Percentiles rank a stretch among this genome's conserved stretches.
These are phyloP conservation scores for Carex littledalei DNA, from an alignment of 176 grass and related monocot species.

Conservation along the genomic window DNA sequence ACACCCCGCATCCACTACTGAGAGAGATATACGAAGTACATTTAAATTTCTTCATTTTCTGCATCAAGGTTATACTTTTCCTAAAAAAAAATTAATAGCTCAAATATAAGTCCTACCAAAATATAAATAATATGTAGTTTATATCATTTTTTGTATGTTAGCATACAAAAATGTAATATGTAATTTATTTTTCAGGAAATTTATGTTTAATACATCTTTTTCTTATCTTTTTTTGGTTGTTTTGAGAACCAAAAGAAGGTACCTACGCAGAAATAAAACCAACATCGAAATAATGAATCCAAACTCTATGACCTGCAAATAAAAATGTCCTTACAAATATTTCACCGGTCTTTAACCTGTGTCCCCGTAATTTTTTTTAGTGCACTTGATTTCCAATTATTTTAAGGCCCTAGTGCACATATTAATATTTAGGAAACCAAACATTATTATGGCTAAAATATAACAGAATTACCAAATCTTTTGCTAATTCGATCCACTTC, in stretches of 20 bases:
- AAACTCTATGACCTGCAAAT: background rate
- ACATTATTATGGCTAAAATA: background rate
- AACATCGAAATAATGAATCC: background rate
- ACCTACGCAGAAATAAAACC: background rate
- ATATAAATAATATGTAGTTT: background rate
- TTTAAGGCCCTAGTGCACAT: background rate
- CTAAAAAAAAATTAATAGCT: background rate
- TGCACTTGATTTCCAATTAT: background rate
- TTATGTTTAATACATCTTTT: background rate
- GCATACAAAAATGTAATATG: too few species aligned
- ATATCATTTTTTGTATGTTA: too few species aligned
- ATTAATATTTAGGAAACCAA: background rate
- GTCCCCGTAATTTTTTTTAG: background rate
- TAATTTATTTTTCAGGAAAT: too few species aligned
- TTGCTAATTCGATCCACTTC: conserved; percentile 1
- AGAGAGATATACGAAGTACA: background rate
- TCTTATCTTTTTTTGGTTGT: background rate
- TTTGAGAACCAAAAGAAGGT: background rate
- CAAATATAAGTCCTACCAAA: background rate
- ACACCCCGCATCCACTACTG: too few species aligned
- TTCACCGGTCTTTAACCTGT: background rate
- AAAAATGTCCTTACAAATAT: background rate
- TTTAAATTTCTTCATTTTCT: background rate
- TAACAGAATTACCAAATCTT: background rate
- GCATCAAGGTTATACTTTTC: background rate